phyloP scores from a whole-genome alignment of 805 yeast species.

The Yarrowia deformans region DNA sequence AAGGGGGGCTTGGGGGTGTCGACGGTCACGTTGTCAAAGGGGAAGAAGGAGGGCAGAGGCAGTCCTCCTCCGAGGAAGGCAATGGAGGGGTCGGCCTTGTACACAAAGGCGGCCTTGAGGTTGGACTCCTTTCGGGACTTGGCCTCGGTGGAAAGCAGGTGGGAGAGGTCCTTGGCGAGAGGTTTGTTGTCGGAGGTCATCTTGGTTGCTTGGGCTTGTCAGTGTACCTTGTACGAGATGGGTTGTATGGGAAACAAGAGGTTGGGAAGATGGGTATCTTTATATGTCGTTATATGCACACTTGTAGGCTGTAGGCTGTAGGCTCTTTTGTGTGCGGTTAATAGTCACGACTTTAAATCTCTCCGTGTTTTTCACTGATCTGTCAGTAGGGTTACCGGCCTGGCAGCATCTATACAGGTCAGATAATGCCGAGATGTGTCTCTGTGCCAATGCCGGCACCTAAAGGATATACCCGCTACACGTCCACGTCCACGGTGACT shows the following conservation, averaged over 20 bases:
- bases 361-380: neutral
- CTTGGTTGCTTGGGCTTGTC: neutral
- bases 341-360: slow-evolving; percentile 4
- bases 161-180: slow-evolving; percentile 71
- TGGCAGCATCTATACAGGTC: neutral
- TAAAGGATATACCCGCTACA: neutral
- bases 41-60: slow-evolving; percentile 90
- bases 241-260: no score
- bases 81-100: slow-evolving; percentile 74
- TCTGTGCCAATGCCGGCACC: no score
- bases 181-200: slow-evolving; percentile 42
- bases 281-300: slow-evolving; percentile 14
- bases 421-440: no score
- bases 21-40: slow-evolving; percentile 78
- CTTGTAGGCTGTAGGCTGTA: neutral
- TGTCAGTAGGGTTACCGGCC: neutral
- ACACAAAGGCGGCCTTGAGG: slow-evolving; percentile 82
- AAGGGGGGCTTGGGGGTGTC: slow-evolving; percentile 78
- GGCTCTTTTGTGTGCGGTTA: neutral
- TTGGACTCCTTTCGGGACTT: slow-evolving; percentile 77
- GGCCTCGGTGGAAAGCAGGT: slow-evolving; percentile 80
- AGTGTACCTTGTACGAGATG: neutral
- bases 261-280: neutral
- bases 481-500: neutral
- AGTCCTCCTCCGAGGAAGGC: slow-evolving; percentile 95